phyloP scores from a whole-genome alignment of 208 protist genomes.

The Leishmania braziliensis region DNA sequence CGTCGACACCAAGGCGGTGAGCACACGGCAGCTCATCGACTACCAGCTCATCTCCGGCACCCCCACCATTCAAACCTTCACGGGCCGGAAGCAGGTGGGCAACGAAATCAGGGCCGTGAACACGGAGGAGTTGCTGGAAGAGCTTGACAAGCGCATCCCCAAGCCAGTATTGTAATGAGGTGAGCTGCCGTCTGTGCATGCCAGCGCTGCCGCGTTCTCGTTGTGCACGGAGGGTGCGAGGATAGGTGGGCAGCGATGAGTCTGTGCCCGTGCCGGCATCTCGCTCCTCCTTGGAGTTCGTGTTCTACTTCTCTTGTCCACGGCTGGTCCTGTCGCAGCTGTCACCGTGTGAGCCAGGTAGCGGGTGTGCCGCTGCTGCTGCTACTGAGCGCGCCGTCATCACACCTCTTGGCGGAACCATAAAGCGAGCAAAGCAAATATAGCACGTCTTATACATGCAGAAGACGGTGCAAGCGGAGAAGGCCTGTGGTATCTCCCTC shows the following conservation, averaged over 20 bases:
- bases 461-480: neutral
- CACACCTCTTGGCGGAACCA: neutral
- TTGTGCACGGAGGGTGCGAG: neutral
- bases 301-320: neutral
- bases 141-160: conserved; percentile 52
- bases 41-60: conserved; percentile 91
- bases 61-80: conserved; percentile 90
- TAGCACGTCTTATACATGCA: neutral
- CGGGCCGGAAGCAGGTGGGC: conserved; percentile 77
- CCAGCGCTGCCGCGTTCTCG: neutral
- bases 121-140: conserved; percentile 80
- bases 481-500: neutral
- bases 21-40: conserved; percentile 68
- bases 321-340: neutral
- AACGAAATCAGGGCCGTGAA: conserved; percentile 87
- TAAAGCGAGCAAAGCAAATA: neutral
- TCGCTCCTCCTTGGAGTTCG: neutral
- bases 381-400: neutral
- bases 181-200: neutral
- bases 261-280: neutral
- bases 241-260: neutral
- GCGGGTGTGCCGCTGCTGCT: neutral
- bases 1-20: conserved; percentile 82
- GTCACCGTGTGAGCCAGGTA: neutral
- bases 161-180: conserved; percentile 3